A percentile compares a stretch with the other conserved stretches of the same genome.
Evolutionary conservation across 139 green algal genomes (phyloP).

Genomic region (Microglena sp.): DNA sequence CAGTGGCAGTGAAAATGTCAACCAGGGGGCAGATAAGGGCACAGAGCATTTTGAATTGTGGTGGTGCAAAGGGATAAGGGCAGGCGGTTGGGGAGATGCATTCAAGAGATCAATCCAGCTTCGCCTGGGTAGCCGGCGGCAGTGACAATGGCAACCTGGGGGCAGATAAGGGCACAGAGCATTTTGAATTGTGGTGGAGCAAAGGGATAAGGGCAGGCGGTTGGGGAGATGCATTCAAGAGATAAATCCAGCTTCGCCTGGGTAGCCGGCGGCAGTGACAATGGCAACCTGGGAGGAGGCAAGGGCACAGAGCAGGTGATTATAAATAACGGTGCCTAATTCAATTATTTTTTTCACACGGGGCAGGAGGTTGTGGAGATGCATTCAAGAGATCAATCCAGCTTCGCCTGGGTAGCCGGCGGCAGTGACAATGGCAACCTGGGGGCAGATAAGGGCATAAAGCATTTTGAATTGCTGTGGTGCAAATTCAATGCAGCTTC

Average conservation of each 20-base stretch:
- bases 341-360: too few species aligned
- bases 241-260: conserved; percentile 63
- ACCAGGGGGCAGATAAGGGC: conserved; percentile 45
- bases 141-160: conserved; percentile 90
- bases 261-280: conserved; percentile 92
- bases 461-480: neutral
- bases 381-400: too few species aligned
- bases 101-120: conserved; percentile 22
- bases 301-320: neutral
- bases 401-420: conserved; percentile 82
- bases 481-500: conserved; percentile 32
- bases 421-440: conserved; percentile 92
- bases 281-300: conserved; percentile 71
- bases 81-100: neutral
- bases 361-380: too few species aligned
- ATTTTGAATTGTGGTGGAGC: neutral
- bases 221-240: neutral
- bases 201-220: neutral
- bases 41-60: neutral
- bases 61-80: neutral
- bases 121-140: conserved; percentile 85
- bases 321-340: too few species aligned
- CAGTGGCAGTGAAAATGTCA: conserved; percentile 89
- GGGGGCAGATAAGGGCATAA: conserved; percentile 11
- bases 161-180: neutral